Evolutionary conservation across 1,139 yeast species (phyloP).

Genomic region (Pichia sp.): DNA sequence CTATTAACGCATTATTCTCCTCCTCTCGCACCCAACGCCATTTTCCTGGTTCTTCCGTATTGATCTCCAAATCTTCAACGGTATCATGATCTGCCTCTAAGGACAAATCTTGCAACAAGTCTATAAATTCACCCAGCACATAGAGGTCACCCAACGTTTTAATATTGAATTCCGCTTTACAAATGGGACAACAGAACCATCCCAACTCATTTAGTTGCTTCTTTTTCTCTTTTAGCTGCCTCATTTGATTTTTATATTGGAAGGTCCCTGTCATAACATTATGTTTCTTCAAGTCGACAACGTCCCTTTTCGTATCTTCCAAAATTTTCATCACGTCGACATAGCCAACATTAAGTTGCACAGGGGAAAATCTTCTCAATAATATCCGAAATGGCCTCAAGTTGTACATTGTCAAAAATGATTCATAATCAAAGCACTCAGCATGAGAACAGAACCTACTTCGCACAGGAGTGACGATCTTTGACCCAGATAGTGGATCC

Average conservation of each 20-base stretch:
- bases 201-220: conserved; percentile 20
- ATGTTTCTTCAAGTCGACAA: conserved; percentile 15
- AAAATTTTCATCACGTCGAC: conserved; percentile 15
- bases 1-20: not conserved
- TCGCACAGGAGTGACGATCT: conserved; percentile 23
- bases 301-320: conserved; percentile 22
- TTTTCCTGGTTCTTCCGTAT: conserved; percentile 19
- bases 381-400: conserved; percentile 22
- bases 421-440: conserved; percentile 26
- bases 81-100: conserved; percentile 10
- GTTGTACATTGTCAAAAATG: conserved; percentile 24
- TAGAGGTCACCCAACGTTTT: conserved; percentile 25
- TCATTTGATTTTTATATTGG: conserved; percentile 17
- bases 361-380: conserved; percentile 15
- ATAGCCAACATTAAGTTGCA: conserved; percentile 5
- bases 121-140: conserved; percentile 24
- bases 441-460: conserved; percentile 26
- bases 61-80: conserved; percentile 17
- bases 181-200: conserved; percentile 27
- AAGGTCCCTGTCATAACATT: conserved; percentile 18
- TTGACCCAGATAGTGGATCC: conserved; percentile 25
- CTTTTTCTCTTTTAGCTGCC: conserved; percentile 14
- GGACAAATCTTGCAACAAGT: conserved; percentile 17
- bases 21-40: conserved; percentile 22
- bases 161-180: conserved; percentile 26